phyloP scores from a whole-genome alignment of 352 stramenopile species.

The Pythium dissimile region DNA sequence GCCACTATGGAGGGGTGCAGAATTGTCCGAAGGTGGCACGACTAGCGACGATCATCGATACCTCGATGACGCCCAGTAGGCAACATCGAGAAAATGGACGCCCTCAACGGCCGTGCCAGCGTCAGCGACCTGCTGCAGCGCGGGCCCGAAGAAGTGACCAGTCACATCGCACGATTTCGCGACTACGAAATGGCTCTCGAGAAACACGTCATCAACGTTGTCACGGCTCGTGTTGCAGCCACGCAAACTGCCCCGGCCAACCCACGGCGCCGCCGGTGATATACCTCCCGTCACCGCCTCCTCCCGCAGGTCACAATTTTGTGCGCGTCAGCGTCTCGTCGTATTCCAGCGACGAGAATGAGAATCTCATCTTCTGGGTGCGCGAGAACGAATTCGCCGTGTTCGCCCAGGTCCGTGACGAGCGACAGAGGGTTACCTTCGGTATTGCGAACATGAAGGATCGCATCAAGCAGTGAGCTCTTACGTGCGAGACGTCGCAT shows the following conservation, averaged over 20 bases:
- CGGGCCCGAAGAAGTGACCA: neutral
- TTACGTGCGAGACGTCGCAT: constrained; percentile 1
- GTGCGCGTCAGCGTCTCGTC: neutral
- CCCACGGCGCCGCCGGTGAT: neutral
- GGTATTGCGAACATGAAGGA: constrained; percentile 9
- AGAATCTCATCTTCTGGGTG: constrained; percentile 15
- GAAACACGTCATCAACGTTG: neutral
- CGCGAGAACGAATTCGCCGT: constrained; percentile 18
- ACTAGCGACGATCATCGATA: too few relatives aligned
- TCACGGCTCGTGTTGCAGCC: neutral
- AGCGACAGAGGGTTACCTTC: constrained; percentile 11
- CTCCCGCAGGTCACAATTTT: neutral
- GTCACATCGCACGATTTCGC: neutral
- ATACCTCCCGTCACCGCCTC: neutral
- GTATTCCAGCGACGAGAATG: constrained; percentile 2
- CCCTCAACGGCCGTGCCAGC: too few relatives aligned
- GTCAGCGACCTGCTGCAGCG: neutral
- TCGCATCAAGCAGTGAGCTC: constrained; percentile 12
- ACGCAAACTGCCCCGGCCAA: neutral
- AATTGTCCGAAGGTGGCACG: too few relatives aligned
- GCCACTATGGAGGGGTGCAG: too few relatives aligned
- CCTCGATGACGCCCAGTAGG: too few relatives aligned
- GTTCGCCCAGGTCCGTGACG: constrained; percentile 2
- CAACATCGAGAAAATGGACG: too few relatives aligned
- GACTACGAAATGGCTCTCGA: neutral